Base-by-base conservation (phyloP, 257 asterid genomes). In the Ilex asprella region DNA sequence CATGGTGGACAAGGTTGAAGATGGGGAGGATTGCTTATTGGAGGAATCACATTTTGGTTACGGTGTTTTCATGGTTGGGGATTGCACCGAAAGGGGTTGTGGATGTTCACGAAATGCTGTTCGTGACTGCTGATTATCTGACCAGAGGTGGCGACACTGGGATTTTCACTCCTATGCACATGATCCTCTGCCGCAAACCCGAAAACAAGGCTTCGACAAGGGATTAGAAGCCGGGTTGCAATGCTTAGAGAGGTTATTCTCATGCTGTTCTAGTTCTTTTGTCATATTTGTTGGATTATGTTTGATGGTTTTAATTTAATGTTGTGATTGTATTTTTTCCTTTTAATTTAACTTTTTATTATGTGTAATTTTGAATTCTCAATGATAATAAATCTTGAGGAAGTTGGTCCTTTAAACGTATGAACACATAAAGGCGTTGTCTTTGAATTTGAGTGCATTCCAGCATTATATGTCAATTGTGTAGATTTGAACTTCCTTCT, bases 91-190 rank as follows among this genome's bases (percentile, higher is more conserved):
- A 53, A 21, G 57, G 57, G 2, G 30, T 21, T 21, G 57, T 53
- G n/a, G 57, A 53, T 53, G 57, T 53, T 53, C 57, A 53, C 11
- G 57, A 53, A 53, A 53, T 53, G 57, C 57, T 53, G 27, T 53
- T 53, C 30, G 57, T 53, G 10, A 53, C 57, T 14, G 57, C 57
- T 2, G 57, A 53, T 53, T 53, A 53, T 27, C 57, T 53, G 6
- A n/a, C 57, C 30, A 53, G 57, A 53, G 57, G 57, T 7, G 57
- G 57, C 5, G 57, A 53, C 5, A 53, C 57, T 3, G 57, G 57
- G 30, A 53, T 53, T 16, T 53, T 53, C 57, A 53, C 57, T 21
- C 57, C 57, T 6, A 53, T 53, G 57, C 57, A 53, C 57, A 53
- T 53, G 57, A 53, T 53, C 10, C 57, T 53, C 30, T 53, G 57